These are phyloP conservation scores for Tagetes patula DNA, from an alignment of 129 eudicot genomes.

Conservation along the genomic window DNA sequence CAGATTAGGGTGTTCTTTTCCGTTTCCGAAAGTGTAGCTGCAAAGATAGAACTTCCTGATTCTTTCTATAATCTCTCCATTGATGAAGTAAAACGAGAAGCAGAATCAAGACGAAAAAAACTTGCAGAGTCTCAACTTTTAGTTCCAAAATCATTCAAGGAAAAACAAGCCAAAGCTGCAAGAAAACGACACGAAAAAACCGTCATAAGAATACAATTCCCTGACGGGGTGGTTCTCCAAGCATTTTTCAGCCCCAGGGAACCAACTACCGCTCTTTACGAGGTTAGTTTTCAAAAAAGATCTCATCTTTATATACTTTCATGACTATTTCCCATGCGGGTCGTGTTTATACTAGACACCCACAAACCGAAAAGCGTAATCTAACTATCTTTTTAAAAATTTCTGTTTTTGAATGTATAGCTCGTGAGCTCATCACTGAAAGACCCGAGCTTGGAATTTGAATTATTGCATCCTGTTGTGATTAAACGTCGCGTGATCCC, in stretches of 20 bases:
- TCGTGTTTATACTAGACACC: neutral
- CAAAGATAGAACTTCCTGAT: conserved; percentile 80
- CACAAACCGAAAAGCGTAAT: neutral
- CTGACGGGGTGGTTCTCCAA: conserved; percentile 94
- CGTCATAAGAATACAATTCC: conserved; percentile 77
- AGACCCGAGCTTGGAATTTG: conserved; percentile 86
- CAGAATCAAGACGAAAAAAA: conserved; percentile 73
- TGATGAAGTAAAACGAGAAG: conserved; percentile 80
- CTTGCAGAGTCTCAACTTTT: conserved; percentile 79
- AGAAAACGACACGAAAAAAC: conserved; percentile 66
- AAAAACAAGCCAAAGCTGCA: conserved; percentile 89
- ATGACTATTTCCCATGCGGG: neutral
- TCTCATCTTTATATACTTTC: neutral
- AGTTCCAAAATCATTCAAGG: conserved; percentile 78
- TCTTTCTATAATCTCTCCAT: conserved; percentile 76
- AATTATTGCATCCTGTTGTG: conserved; percentile 65
- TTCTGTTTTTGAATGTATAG: conserved; percentile 30
- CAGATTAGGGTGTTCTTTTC: conserved; percentile 86
- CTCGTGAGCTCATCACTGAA: conserved; percentile 86
- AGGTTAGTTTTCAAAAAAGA: conserved; percentile 46
- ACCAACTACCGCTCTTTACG: conserved; percentile 74
- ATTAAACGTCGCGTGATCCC: conserved; percentile 80
- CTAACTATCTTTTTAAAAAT: neutral
- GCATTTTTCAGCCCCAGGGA: conserved; percentile 78
- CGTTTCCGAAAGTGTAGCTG: conserved; percentile 85